Evolutionary conservation across 1,284 basidiomycete species (phyloP).

Genomic region (Pascua guehoae): DNA sequence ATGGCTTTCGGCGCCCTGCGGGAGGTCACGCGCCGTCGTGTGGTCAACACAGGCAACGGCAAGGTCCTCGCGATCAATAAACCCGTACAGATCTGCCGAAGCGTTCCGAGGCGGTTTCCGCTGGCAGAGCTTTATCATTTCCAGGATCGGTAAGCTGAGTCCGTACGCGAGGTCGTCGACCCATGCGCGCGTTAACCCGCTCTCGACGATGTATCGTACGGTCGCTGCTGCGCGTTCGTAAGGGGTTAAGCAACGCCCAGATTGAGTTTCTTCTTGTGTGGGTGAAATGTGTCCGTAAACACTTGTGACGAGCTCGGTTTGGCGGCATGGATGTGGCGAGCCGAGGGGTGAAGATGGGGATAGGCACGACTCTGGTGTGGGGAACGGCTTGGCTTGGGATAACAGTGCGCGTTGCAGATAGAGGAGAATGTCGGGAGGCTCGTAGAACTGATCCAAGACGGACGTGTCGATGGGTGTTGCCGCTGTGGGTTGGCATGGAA

Average conservation of each 20-base stretch:
- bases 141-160: slow-evolving; percentile 71
- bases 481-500: slow-evolving; percentile 4
- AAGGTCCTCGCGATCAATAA: slow-evolving; percentile 77
- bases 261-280: slow-evolving; percentile 35
- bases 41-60: slow-evolving; percentile 26
- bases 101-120: slow-evolving; percentile 69
- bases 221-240: slow-evolving; percentile 56
- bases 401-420: slow-evolving; percentile 37
- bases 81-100: slow-evolving; percentile 65
- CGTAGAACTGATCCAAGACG: slow-evolving; percentile 27
- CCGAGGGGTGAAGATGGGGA: slow-evolving; percentile 54
- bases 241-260: not conserved
- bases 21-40: slow-evolving; percentile 14
- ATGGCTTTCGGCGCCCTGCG: slow-evolving; percentile 13
- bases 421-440: slow-evolving; percentile 48
- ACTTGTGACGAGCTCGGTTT: slow-evolving; percentile 20
- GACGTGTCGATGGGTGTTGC: slow-evolving; percentile 21
- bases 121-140: slow-evolving; percentile 77
- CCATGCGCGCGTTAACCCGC: slow-evolving; percentile 55
- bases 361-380: slow-evolving; percentile 28
- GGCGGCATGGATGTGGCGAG: slow-evolving; percentile 17
- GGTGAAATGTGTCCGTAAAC: slow-evolving; percentile 39
- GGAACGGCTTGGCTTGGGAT: slow-evolving; percentile 25
- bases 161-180: slow-evolving; percentile 61
- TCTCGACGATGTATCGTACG: slow-evolving; percentile 60